These are phyloP conservation scores for Moniliella sp. DNA, from an alignment of 1,284 basidiomycete genomes.

Conservation along the genomic window DNA sequence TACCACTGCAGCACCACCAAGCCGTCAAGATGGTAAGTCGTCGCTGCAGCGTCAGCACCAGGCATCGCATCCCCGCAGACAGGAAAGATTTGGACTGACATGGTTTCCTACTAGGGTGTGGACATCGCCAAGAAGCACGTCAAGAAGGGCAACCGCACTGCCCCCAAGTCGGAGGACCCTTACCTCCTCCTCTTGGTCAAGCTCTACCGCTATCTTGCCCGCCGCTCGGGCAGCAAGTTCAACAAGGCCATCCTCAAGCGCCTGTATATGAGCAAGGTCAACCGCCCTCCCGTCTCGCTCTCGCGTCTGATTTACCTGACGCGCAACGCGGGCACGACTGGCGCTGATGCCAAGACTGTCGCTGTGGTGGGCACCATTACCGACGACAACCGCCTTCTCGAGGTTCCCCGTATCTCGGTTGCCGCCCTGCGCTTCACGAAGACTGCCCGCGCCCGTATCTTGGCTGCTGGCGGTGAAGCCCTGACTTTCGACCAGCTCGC, in stretches of 20 bases:
- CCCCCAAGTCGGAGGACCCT: slow-evolving; percentile 94
- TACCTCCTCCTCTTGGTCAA: slow-evolving; percentile 96
- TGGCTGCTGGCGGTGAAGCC: slow-evolving; percentile 80
- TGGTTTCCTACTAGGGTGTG: too few relatives aligned
- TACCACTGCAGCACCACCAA: too few relatives aligned
- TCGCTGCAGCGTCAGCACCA: too few relatives aligned
- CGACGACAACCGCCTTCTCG: slow-evolving; percentile 73
- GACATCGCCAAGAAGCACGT: slow-evolving; percentile 93
- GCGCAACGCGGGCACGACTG: slow-evolving; percentile 25
- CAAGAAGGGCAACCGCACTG: slow-evolving; percentile 84
- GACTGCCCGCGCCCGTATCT: slow-evolving; percentile 75
- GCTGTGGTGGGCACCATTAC: slow-evolving; percentile 81
- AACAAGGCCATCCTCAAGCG: slow-evolving; percentile 95
- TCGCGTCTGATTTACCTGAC: slow-evolving; percentile 31
- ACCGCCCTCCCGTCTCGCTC: slow-evolving; percentile 75
- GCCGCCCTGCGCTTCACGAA: slow-evolving; percentile 88
- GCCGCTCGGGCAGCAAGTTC: slow-evolving; percentile 83
- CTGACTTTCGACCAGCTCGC: slow-evolving; percentile 94
- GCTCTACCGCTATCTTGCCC: slow-evolving; percentile 95
- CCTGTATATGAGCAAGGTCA: slow-evolving; percentile 88
- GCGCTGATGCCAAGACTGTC: slow-evolving; percentile 46
- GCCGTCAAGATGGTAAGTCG: too few relatives aligned
- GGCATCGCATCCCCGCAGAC: too few relatives aligned
- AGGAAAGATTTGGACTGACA: too few relatives aligned
- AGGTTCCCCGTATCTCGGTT: slow-evolving; percentile 73